Conservation (phyloP, 495 filamentous ascomycete genomes). For the Aspergillus nanangensis region DNA sequence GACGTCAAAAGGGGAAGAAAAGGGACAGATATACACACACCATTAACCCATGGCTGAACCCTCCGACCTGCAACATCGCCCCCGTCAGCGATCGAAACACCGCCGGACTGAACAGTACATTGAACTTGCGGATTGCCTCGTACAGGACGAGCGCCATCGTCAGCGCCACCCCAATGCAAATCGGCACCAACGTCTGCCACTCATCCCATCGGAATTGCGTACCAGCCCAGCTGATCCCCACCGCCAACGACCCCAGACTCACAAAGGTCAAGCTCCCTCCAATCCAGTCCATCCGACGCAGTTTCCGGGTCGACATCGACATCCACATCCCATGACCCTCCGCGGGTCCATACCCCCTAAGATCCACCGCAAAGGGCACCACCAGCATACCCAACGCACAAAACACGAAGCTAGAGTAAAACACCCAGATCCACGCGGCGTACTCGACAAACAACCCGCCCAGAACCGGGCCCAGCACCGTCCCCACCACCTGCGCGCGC, state of each 20-base stretch:
- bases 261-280: conserved; percentile 31
- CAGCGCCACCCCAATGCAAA: conserved; percentile 45
- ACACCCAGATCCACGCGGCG: conserved; percentile 35
- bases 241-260: conserved; percentile 22
- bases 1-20: no score
- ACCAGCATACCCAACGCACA: conserved; percentile 30
- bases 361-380: conserved; percentile 32
- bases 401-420: conserved; percentile 41
- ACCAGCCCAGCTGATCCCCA: conserved; percentile 36
- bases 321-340: conserved; percentile 15
- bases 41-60: conserved; percentile 49
- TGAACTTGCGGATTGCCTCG: conserved; percentile 36
- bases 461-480: conserved; percentile 30
- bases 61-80: conserved; percentile 39
- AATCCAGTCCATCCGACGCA: conserved; percentile 32
- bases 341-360: conserved; percentile 11
- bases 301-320: no score
- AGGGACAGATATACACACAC: no score
- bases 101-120: conserved; percentile 50
- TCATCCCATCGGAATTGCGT: conserved; percentile 25
- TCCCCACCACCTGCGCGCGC: conserved; percentile 29
- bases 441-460: conserved; percentile 37
- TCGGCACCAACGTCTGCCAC: conserved; percentile 45
- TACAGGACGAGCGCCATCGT: conserved; percentile 43
- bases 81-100: conserved; percentile 43